Base-by-base conservation (phyloP, 441 rosid genomes). In the Hura crepitans region DNA sequence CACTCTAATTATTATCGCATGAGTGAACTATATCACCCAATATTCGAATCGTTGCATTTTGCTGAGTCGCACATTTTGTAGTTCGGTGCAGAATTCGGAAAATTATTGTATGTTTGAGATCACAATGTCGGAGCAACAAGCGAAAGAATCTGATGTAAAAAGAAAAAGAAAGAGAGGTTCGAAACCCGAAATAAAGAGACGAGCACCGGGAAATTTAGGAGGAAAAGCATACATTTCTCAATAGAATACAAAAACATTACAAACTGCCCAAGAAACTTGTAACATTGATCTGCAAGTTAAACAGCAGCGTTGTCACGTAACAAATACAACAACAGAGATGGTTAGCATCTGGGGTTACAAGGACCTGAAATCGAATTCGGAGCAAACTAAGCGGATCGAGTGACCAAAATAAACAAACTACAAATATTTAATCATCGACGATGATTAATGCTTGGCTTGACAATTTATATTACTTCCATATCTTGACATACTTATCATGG, bases 401-500 rank as follows among this genome's bases (percentile, higher is more conserved):
- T 65, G 58, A 72, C 59, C 68, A 23, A 61, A 74, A 39, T 7
- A 57, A 31, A 53, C 56, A 71, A 69, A 31, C 50, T 23, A 22
- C 11, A 60, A 71, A 30, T 66, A 64, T 65, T 68, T 56, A 56
- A 68, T 22, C 1, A 20, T 35, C 39, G 3, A n/a, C 28, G 31
- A 47, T 42, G 50, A 22, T 8, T 35, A 18, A 22, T 25, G 39
- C 50, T 18, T 14, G 11, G 35, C 22, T 28, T 13, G 22, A 56
- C 2, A 35, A 65, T 12, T n/a, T 39, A 10, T 33, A 47, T 85
- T 78, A 94, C 79, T 92, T 92, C 99, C 99, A 92, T 65, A 92
- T 81, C 84, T 92, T 94, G 73, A 94, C 85, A 69, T 66, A 78
- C 79, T 86, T 86, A 75, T 92, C 96, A 3, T 85, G 97, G 76